phyloP scores from a whole-genome alignment of 768 basidiomycete genomes.

The Lactarius evosmus region DNA sequence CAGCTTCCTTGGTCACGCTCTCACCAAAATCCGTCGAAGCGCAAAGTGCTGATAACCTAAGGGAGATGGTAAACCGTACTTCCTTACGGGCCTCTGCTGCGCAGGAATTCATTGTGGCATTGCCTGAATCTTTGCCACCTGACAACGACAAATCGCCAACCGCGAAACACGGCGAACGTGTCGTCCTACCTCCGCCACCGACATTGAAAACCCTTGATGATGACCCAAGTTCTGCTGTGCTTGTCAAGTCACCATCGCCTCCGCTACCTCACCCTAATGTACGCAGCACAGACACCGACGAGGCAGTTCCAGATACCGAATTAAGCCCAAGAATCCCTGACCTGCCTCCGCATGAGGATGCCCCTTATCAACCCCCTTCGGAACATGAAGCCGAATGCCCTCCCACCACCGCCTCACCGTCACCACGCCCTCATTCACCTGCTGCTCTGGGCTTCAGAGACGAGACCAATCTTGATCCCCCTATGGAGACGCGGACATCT shows the following conservation, averaged over 20 bases:
- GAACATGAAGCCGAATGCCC: not conserved
- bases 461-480: not conserved
- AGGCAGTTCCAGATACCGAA: not conserved
- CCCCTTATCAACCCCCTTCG: not conserved
- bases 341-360: conserved; percentile 7
- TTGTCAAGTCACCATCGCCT: not conserved
- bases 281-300: not conserved
- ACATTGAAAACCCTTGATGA: not conserved
- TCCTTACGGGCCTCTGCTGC: not conserved
- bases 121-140: conserved; percentile 4
- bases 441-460: not conserved
- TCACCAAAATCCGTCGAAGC: not conserved
- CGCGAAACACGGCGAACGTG: not conserved
- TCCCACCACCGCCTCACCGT: conserved; percentile 4
- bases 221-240: not conserved
- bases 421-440: conserved; percentile 12
- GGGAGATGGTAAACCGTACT: not conserved
- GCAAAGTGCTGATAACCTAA: not conserved
- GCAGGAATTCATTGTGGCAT: not conserved
- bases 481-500: not conserved
- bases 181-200: not conserved
- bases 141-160: conserved; percentile 7
- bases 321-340: not conserved
- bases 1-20: not conserved
- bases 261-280: not conserved